A percentile compares a stretch with the other conserved stretches of the same genome.
Evolutionary conservation across 768 basidiomycete species (phyloP).

Genomic region (Suillus subaureus): DNA sequence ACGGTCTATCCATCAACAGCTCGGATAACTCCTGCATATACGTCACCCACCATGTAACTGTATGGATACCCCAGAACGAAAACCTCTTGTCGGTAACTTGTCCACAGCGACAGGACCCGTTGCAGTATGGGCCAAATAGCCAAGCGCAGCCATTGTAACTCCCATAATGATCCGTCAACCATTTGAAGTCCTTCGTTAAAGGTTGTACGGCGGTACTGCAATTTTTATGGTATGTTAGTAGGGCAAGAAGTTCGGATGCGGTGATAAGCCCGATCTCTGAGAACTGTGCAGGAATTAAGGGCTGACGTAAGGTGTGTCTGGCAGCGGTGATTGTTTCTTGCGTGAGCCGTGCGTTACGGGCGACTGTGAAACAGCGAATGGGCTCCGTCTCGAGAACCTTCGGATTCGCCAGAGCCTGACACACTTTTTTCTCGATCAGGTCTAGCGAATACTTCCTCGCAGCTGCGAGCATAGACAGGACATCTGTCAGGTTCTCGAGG

Average conservation of each 20-base stretch:
- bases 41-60: not conserved
- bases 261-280: not conserved
- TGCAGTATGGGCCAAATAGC: not conserved
- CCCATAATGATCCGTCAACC: not conserved
- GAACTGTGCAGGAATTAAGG: not conserved
- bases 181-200: not conserved
- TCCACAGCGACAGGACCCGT: not conserved
- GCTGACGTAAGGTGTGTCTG: not conserved
- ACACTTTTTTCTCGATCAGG: not conserved
- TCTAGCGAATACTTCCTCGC: slow-evolving; percentile 2
- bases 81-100: not conserved
- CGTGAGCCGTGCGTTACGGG: not conserved
- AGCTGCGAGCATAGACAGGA: not conserved
- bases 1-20: not conserved
- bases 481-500: not conserved
- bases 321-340: not conserved
- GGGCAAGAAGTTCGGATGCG: not conserved
- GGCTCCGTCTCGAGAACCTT: not conserved
- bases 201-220: not conserved
- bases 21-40: not conserved
- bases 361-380: not conserved
- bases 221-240: not conserved
- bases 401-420: not conserved
- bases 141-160: not conserved
- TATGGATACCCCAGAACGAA: fast-evolving